Evolutionary conservation across 345 rosid species (phyloP), one percentile per base, ranked within the genome.

Genomic region (Anacardium occidentale): DNA sequence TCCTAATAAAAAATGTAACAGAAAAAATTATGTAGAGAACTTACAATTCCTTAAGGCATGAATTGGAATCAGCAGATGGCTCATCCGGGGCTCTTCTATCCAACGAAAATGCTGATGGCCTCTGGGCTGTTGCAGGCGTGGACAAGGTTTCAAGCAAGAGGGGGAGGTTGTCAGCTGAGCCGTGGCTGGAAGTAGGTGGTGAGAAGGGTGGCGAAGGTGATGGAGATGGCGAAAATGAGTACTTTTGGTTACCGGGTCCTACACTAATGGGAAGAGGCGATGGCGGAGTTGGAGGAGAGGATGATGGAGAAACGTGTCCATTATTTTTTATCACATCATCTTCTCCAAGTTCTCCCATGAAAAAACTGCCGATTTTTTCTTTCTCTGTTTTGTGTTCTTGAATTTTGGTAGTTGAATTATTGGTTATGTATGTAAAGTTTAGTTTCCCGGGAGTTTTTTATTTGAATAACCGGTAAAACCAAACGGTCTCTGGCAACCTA

Each of bases 241-340:
- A 86, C 52, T 50, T 78, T 4, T 62, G 83, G 54, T 84, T 75
- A 67, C 85, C 88, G 13, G 90, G 84, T 15, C 90, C 88, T 0
- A 79, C 76, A 57, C 90, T 86, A n/a, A 82, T 7, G 10, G 90
- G 90, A 0, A 84, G 88, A 48, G 90, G 90, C n/a, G 90, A 84
- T 14, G 90, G 86, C 7, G 90, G 90, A 7, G 90, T 82, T 52
- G 86, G 87, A 3, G 90, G 90, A 0, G 88, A 77, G 10, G 88
- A 79, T 0, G 86, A 48, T 14, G 80, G 78, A 52, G 85, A 78
- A n/a, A 25, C 50, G 40, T 7, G 13, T 24, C 48, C 77, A 73
- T 47, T 64, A 2, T 67, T 58, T 34, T 65, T 58, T 20, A 24
- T 37, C 42, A 37, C 7, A 37, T 37, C 17, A 72, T 51, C 64